Evolutionary conservation across 1,284 basidiomycete species (phyloP).

Genomic region (Fomes fomentarius): DNA sequence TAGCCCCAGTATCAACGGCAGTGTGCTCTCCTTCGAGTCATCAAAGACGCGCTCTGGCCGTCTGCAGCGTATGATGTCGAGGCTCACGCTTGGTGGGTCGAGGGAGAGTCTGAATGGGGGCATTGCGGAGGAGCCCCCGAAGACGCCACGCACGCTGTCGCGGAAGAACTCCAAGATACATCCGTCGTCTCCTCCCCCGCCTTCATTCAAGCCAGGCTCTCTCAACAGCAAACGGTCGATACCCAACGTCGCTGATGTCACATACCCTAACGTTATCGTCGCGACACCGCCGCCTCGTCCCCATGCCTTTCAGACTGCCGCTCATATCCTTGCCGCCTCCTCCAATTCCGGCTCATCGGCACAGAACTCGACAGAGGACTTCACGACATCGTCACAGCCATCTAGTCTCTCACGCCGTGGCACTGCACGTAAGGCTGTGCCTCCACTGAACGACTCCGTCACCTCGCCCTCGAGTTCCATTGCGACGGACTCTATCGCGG

Average conservation of each 20-base stretch:
- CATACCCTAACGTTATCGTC: conserved; percentile 33
- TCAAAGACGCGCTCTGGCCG: conserved; percentile 50
- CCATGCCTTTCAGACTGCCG: background rate
- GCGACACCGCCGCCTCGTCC: conserved; percentile 34
- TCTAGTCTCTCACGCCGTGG: conserved; percentile 18
- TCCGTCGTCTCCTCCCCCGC: conserved; percentile 24
- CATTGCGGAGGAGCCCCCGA: conserved; percentile 30
- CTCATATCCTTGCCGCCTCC: conserved; percentile 4
- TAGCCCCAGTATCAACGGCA: conserved; percentile 34
- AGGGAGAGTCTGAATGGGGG: conserved; percentile 45
- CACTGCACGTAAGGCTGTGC: conserved; percentile 26
- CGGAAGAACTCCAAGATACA: conserved; percentile 25
- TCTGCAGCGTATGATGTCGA: conserved; percentile 79
- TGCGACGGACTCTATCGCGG: conserved; percentile 7
- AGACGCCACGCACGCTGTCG: conserved; percentile 19
- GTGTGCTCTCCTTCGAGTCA: conserved; percentile 39
- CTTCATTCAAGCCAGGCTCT: conserved; percentile 27
- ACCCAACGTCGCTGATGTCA: conserved; percentile 28
- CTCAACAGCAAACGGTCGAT: conserved; percentile 28
- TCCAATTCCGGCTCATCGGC: conserved; percentile 17
- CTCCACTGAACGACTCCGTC: conserved; percentile 16
- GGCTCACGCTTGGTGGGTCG: conserved; percentile 58
- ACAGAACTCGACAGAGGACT: conserved; percentile 18
- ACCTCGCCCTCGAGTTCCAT: conserved; percentile 13
- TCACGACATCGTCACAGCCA: conserved; percentile 13